These are phyloP conservation scores for Fusarium sp. DNA, from an alignment of 2,329 filamentous ascomycete genomes.

Conservation along the genomic window DNA sequence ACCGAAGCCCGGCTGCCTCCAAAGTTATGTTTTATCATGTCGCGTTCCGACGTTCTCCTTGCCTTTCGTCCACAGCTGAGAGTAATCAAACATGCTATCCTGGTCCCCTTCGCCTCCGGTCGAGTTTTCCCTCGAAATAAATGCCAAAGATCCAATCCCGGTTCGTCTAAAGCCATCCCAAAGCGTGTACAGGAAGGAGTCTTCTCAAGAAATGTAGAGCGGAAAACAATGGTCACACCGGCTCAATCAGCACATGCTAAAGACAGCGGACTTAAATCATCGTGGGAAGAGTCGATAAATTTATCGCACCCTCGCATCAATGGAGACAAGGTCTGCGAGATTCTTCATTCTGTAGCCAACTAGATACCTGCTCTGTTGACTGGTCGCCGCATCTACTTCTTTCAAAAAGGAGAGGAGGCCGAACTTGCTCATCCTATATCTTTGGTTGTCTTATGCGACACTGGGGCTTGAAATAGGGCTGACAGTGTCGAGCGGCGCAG, in stretches of 20 bases:
- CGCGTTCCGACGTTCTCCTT: constrained; percentile 17
- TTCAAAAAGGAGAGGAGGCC: background rate
- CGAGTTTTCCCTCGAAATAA: constrained; percentile 20
- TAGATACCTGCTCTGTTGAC: constrained; percentile 50
- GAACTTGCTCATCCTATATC: background rate
- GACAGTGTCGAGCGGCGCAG: constrained; percentile 84
- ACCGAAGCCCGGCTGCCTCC: constrained; percentile 32
- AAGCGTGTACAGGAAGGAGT: constrained; percentile 44
- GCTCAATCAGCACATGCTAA: constrained; percentile 16
- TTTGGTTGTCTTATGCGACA: constrained; percentile 26
- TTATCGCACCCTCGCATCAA: constrained; percentile 13
- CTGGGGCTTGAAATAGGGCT: constrained; percentile 63
- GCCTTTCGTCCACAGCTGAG: constrained; percentile 39
- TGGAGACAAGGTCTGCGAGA: constrained; percentile 24
- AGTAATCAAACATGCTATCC: constrained; percentile 12
- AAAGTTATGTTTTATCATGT: constrained; percentile 29
- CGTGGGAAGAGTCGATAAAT: background rate
- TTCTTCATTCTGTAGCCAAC: constrained; percentile 36
- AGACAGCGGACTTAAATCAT: background rate
- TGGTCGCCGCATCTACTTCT: constrained; percentile 2
- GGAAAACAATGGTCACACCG: constrained; percentile 31
- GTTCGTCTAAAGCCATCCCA: constrained; percentile 43
- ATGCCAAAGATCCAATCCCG: constrained; percentile 28
- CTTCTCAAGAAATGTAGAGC: constrained; percentile 9
- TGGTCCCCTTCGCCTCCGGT: constrained; percentile 5